Conservation (phyloP, 2,329 filamentous ascomycete genomes). For the Pseudofabraea citricarpa region DNA sequence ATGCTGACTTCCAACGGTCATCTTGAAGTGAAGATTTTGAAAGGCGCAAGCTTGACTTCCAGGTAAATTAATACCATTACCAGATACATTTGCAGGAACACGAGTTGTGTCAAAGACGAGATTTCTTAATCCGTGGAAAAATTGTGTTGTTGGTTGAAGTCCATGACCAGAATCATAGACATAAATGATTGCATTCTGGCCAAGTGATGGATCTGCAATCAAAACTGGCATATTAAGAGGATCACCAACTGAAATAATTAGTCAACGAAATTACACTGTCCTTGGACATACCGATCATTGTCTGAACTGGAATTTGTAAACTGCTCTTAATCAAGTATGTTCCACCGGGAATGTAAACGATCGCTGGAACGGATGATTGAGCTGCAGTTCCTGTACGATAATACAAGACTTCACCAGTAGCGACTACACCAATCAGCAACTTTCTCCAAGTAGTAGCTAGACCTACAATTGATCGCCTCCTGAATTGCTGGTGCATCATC, state of each 20-base stretch:
- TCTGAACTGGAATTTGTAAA: not conserved
- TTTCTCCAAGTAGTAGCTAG: no score
- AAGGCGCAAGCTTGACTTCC: constrained; percentile 1
- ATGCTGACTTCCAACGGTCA: constrained; percentile 1
- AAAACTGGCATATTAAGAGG: not conserved
- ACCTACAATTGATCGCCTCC: not conserved
- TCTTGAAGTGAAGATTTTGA: not conserved
- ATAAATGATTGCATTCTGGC: not conserved
- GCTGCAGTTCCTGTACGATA: not conserved
- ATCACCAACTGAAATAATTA: not conserved
- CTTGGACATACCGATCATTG: not conserved
- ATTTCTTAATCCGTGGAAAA: constrained; percentile 2
- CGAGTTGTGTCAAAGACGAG: not conserved
- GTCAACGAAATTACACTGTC: not conserved
- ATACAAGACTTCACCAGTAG: constrained; percentile 1
- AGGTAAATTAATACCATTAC: not conserved
- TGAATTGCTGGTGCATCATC: constrained; percentile 1
- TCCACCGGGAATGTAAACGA: constrained; percentile 1
- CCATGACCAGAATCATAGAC: not conserved
- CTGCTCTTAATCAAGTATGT: constrained; percentile 1
- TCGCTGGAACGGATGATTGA: not conserved
- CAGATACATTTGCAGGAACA: not conserved
- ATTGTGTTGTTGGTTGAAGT: constrained; percentile 1
- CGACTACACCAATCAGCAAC: not conserved
- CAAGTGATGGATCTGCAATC: constrained; percentile 1